A percentile compares a stretch with the other conserved stretches of the same genome.
Conservation (phyloP, 371 early-diverging fungal species). For the Neoconidiobolus thromboides region DNA sequence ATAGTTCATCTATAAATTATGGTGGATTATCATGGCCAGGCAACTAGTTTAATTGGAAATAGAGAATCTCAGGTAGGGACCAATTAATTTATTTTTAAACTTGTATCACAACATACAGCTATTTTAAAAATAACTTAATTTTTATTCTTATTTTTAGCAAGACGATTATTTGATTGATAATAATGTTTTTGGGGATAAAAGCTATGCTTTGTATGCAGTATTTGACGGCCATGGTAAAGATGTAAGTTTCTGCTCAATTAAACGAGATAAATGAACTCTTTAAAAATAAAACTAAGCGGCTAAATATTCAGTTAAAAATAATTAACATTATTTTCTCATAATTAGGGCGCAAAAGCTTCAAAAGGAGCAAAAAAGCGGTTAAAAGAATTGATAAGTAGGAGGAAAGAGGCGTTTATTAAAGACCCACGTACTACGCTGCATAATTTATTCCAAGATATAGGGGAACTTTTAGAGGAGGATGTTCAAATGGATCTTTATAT, state of each 20-base stretch:
- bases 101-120: no score
- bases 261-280: no score
- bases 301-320: neutral
- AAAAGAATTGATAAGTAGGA: neutral
- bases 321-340: neutral
- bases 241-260: neutral
- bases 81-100: no score
- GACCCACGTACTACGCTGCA: neutral
- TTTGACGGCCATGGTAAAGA: constrained; percentile 6
- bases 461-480: constrained; percentile 2
- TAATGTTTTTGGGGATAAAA: neutral
- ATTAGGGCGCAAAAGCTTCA: constrained; percentile 5
- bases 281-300: no score
- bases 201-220: constrained; percentile 3
- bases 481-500: neutral
- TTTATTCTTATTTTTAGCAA: constrained; percentile 4
- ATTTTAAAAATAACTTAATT: no score
- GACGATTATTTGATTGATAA: constrained; percentile 5
- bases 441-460: constrained; percentile 3
- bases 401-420: neutral
- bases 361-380: constrained; percentile 1
- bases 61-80: no score
- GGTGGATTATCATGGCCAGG: no score
- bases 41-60: no score
- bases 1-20: no score